Conservation (phyloP, 1,139 yeast genomes). For the Suhomyces yuchorum region DNA sequence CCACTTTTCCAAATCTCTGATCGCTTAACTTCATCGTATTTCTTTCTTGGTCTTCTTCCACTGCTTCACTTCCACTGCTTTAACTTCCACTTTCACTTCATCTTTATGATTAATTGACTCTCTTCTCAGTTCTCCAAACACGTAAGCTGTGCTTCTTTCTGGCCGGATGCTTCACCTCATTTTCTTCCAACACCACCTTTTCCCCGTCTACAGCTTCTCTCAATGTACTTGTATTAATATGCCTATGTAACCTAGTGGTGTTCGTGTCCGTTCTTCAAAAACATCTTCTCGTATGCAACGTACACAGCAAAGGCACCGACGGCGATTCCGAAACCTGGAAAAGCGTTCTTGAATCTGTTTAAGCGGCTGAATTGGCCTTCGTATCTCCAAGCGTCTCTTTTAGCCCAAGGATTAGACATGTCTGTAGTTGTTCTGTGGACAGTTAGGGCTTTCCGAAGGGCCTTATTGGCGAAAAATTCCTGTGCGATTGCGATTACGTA, state of each 20-base stretch:
- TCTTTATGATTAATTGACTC: too few species aligned
- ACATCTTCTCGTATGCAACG: constrained; percentile 61
- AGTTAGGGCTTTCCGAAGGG: background rate
- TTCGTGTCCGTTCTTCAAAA: constrained; percentile 30
- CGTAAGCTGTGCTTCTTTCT: too few species aligned
- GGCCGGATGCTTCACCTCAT: background rate
- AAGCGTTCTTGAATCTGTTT: constrained; percentile 70
- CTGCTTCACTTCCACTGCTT: too few species aligned
- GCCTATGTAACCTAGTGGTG: constrained; percentile 16
- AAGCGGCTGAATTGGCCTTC: constrained; percentile 77
- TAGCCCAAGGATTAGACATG: constrained; percentile 48
- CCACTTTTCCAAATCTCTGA: too few species aligned
- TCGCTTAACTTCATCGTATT: too few species aligned
- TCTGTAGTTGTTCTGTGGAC: background rate
- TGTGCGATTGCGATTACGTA: constrained; percentile 5
- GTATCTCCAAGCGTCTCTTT: constrained; percentile 91
- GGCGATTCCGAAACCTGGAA: constrained; percentile 85
- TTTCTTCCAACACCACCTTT: background rate
- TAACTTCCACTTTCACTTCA: too few species aligned
- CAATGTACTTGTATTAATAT: background rate
- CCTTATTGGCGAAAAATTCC: constrained; percentile 12
- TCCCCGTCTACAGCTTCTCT: constrained; percentile 1
- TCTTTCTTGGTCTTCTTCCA: too few species aligned
- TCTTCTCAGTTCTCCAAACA: too few species aligned
- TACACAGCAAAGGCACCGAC: constrained; percentile 73